Evolutionary conservation across 108 stramenopile genomes (phyloP), one percentile per base, ranked within the genome.

Genomic region (Phaeodactylum tricornutum): DNA sequence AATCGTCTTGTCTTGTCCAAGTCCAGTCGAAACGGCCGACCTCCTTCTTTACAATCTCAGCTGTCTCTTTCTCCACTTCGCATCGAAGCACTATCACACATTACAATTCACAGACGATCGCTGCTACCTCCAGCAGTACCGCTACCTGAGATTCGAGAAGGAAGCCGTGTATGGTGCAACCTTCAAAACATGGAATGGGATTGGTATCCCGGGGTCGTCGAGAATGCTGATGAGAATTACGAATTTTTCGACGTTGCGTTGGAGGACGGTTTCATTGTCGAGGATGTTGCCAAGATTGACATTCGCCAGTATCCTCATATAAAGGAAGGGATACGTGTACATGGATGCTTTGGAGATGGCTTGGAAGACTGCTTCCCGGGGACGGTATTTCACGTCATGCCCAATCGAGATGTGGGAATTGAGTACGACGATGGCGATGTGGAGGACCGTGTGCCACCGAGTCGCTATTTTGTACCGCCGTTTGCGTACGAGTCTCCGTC

Each of bases 351-450:
- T n/a, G 35, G 28, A 1, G 4, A 42, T 21, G 57, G 39, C 11
- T 33, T 38, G 11, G 20, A 37, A 19, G 44, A 38, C 16, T 61
- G 51, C 38, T 52, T 30, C 22, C 29, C 27, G 30, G 70, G 59
- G 0, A 50, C 3, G 20, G 45, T 65, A 29, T 2, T 38, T 27
- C 26, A 20, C 3, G 47, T 71, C 5, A 19, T 33, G 30, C 62
- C 70, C 23, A 36, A 54, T 48, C 59, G 64, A 20, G 21, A 20
- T 15, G 50, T 42, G 5, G 38, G 34, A 14, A 64, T 71, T 39
- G n/a, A 27, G 24, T 71, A 37, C 51, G 46, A 57, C 32, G 53
- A 65, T 25, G 57, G 53, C 12, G 60, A 51, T 22, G 20, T 21
- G 19, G 60, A 57, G 27, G 28, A 51, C 1, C 42, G 29, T 9